These are phyloP conservation scores for Pythium brassicae DNA, from an alignment of 352 stramenopile species.

Conservation along the genomic window DNA sequence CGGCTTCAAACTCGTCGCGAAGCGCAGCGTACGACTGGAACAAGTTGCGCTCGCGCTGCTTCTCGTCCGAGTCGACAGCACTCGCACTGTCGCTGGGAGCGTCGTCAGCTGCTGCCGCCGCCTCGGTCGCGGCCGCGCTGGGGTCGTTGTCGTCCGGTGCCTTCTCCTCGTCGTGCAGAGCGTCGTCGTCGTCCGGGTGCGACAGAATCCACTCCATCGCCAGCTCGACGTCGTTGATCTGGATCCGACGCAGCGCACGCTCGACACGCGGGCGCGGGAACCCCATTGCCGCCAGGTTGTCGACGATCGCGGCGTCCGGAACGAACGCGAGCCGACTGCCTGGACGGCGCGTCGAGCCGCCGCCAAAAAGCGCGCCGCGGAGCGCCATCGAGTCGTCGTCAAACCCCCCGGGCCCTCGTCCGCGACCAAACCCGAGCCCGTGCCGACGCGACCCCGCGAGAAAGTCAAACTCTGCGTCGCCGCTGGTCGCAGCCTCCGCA, in stretches of 20 bases:
- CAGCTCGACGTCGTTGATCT: constrained; percentile 92
- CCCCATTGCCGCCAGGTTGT: constrained; percentile 94
- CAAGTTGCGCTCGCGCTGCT: constrained; percentile 41
- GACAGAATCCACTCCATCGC: constrained; percentile 96
- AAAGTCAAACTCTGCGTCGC: constrained; percentile 28
- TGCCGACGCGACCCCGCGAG: constrained; percentile 20
- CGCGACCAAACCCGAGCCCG: constrained; percentile 29
- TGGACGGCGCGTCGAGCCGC: constrained; percentile 12
- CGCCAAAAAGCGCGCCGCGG: constrained; percentile 47
- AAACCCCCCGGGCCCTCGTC: constrained; percentile 17
- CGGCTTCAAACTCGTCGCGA: constrained; percentile 52
- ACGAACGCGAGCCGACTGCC: constrained; percentile 70
- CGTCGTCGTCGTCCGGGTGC: constrained; percentile 81
- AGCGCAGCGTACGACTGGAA: constrained; percentile 46
- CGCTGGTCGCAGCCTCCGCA: constrained; percentile 1
- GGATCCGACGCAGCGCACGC: constrained; percentile 84
- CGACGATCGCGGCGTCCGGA: constrained; percentile 87
- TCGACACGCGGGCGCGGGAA: constrained; percentile 89
- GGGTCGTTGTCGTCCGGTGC: constrained; percentile 22
- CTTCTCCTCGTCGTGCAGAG: constrained; percentile 24
- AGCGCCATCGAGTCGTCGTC: constrained; percentile 44
- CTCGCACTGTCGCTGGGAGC: background rate
- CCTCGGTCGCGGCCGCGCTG: constrained; percentile 3
- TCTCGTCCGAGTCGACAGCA: constrained; percentile 20
- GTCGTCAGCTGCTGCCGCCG: too few relatives aligned